phyloP scores from a whole-genome alignment of 2,329 filamentous ascomycete genomes.

The Talaromyces sp. region DNA sequence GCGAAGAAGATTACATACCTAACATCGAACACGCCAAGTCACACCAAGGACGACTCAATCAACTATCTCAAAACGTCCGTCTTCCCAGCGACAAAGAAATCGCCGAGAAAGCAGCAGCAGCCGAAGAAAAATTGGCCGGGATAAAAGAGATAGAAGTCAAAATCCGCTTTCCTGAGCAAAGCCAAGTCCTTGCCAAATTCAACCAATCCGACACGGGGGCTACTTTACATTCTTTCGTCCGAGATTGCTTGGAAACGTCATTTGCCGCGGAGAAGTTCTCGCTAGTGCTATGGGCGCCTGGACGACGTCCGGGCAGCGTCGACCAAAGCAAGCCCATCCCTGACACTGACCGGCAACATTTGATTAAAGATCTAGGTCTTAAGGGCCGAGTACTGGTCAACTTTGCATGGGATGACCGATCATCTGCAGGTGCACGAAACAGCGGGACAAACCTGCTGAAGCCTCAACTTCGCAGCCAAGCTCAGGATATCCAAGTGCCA shows the following conservation, averaged over 20 bases:
- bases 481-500: constrained; percentile 61
- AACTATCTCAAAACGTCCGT: constrained; percentile 69
- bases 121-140: constrained; percentile 59
- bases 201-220: constrained; percentile 61
- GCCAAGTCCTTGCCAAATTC: constrained; percentile 67
- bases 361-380: constrained; percentile 71
- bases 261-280: constrained; percentile 60
- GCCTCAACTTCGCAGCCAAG: constrained; percentile 54
- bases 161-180: constrained; percentile 83
- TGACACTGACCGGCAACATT: constrained; percentile 38
- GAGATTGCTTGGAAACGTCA: constrained; percentile 58
- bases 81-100: constrained; percentile 79
- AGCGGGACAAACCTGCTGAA: constrained; percentile 54
- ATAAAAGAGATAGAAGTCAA: constrained; percentile 67
- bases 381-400: constrained; percentile 67
- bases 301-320: constrained; percentile 1
- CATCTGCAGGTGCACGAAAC: constrained; percentile 48
- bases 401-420: constrained; percentile 65
- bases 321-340: constrained; percentile 24
- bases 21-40: constrained; percentile 79
- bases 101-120: constrained; percentile 60
- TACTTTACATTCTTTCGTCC: constrained; percentile 68
- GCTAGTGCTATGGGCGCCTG: constrained; percentile 52
- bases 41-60: constrained; percentile 68
- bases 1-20: constrained; percentile 73